phyloP scores from a whole-genome alignment of 176 grass and related monocot genomes.

The Elaeis guineensis region DNA sequence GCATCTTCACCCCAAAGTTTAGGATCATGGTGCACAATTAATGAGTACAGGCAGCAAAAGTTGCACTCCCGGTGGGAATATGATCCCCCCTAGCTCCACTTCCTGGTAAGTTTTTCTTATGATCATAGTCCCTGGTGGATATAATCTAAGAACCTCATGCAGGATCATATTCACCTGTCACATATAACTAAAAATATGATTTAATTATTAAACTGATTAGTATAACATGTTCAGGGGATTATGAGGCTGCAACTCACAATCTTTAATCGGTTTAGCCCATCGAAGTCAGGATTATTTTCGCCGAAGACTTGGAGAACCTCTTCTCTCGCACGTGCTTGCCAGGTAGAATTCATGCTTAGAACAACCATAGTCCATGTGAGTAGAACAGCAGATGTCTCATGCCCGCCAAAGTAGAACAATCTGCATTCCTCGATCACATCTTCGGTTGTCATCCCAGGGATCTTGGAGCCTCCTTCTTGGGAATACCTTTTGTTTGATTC shows the following conservation, averaged over 20 bases:
- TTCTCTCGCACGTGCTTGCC: conserved; percentile 63
- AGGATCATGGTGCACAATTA: conserved; percentile 56
- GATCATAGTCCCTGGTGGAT: conserved; percentile 27
- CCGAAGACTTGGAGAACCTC: conserved; percentile 72
- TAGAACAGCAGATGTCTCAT: conserved; percentile 71
- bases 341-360: conserved; percentile 69
- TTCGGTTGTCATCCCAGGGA: conserved; percentile 40
- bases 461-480: conserved; percentile 21
- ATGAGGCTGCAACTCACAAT: conserved; percentile 42
- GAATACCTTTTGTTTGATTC: conserved; percentile 48
- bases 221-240: not conserved
- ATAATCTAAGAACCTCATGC: conserved; percentile 63
- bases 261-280: conserved; percentile 49
- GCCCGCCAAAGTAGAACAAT: conserved; percentile 79
- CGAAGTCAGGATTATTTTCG: conserved; percentile 32
- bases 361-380: conserved; percentile 71
- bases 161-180: conserved; percentile 57
- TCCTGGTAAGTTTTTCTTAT: conserved; percentile 40
- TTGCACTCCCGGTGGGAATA: conserved; percentile 46
- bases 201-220: not conserved
- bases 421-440: conserved; percentile 83
- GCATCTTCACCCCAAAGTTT: conserved; percentile 51
- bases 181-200: not conserved
- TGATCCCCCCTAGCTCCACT: conserved; percentile 39
- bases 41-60: conserved; percentile 28